These are phyloP conservation scores for Mediolabrus comicus DNA, from an alignment of 108 stramenopile genomes.

Conservation along the genomic window DNA sequence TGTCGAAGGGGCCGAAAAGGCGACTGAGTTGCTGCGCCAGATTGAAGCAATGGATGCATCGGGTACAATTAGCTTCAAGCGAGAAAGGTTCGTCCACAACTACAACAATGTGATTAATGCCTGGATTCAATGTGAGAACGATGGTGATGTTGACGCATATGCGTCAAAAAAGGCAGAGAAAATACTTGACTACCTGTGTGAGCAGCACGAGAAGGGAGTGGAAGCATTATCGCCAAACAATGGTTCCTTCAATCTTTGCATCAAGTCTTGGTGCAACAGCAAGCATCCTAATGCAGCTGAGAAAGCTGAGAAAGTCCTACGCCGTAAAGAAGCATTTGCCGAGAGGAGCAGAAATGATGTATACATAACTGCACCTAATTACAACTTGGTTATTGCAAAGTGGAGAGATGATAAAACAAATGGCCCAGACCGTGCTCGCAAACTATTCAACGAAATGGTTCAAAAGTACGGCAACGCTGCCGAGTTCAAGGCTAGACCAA, in stretches of 20 bases:
- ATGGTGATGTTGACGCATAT: conserved; percentile 4
- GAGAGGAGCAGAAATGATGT: conserved; percentile 11
- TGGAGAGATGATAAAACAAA: conserved; percentile 29
- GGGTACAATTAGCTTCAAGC: conserved; percentile 29
- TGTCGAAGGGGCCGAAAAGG: conserved; percentile 29
- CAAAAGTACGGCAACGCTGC: conserved; percentile 2
- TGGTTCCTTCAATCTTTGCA: conserved; percentile 26
- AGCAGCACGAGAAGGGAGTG: conserved; percentile 6
- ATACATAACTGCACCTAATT: conserved; percentile 14
- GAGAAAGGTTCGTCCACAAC: conserved; percentile 32
- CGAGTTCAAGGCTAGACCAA: conserved; percentile 15
- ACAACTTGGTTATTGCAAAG: conserved; percentile 27
- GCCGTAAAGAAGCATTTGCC: conserved; percentile 30
- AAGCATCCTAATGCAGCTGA: conserved; percentile 21
- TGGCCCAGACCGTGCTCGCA: conserved; percentile 28
- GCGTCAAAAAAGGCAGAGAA: conserved; percentile 29
- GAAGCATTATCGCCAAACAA: conserved; percentile 26
- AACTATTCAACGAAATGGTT: conserved; percentile 32
- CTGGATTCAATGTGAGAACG: conserved; percentile 29
- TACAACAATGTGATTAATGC: conserved; percentile 40
- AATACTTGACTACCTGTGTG: conserved; percentile 23
- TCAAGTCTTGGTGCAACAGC: conserved; percentile 43
- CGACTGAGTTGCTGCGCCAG: conserved; percentile 19
- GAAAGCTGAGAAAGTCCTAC: conserved; percentile 26
- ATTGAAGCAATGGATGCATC: conserved; percentile 31